Evolutionary conservation across 345 rosid species (phyloP).

Genomic region (Heritiera littoralis): DNA sequence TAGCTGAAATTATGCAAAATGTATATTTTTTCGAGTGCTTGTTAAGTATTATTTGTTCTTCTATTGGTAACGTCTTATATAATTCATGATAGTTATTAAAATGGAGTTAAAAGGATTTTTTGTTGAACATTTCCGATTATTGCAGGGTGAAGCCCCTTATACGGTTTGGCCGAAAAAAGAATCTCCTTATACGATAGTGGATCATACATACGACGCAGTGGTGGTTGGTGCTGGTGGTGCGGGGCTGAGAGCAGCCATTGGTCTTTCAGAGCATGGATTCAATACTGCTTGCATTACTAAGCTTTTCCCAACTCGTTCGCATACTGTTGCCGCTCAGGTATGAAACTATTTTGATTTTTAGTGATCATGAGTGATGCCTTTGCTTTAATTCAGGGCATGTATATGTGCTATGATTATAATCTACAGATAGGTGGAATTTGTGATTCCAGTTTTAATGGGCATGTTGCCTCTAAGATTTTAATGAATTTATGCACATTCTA

Average conservation of each 20-base stretch:
- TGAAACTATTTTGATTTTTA: neutral
- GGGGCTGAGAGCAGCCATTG: slow-evolving; percentile 93
- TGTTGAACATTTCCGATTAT: slow-evolving; percentile 13
- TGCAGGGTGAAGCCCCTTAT: slow-evolving; percentile 34
- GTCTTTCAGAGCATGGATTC: slow-evolving; percentile 97
- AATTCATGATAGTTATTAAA: neutral
- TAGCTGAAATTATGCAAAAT: neutral
- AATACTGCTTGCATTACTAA: slow-evolving; percentile 98
- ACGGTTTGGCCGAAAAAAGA: neutral
- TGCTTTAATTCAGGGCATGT: neutral
- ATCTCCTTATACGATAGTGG: slow-evolving; percentile 79
- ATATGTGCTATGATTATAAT: neutral
- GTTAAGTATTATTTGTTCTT: neutral
- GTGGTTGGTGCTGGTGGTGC: slow-evolving; percentile 99
- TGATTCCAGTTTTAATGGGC: neutral
- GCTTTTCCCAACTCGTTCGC: slow-evolving; percentile 96
- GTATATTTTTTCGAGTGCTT: neutral
- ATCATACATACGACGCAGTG: slow-evolving; percentile 93
- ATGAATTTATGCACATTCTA: neutral
- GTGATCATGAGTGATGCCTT: neutral
- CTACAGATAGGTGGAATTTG: neutral
- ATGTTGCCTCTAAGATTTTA: neutral
- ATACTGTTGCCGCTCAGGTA: slow-evolving; percentile 99
- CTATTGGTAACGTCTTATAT: neutral
- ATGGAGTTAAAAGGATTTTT: neutral